These are phyloP conservation scores for Leptosphaerulina australis DNA, from an alignment of 2,329 filamentous ascomycete species.

Conservation along the genomic window DNA sequence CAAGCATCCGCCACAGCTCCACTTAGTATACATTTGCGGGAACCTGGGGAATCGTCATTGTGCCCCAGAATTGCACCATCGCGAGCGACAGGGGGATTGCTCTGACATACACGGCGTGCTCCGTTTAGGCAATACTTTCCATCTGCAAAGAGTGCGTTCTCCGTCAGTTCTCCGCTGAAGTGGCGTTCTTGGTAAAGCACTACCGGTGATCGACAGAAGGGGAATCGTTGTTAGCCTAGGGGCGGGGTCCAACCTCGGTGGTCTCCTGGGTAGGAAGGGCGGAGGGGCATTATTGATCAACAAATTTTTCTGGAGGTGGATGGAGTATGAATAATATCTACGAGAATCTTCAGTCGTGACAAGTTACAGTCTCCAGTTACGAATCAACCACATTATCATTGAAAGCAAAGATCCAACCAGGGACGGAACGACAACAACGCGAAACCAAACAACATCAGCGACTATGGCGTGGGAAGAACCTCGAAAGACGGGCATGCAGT, in stretches of 20 bases:
- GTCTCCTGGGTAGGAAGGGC: background rate
- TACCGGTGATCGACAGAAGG: background rate
- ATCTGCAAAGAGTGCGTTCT: too few relatives aligned
- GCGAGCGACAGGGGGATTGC: background rate
- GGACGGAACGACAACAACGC: too few relatives aligned
- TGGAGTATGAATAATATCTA: background rate
- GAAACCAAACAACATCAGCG: too few relatives aligned
- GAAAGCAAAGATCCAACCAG: too few relatives aligned
- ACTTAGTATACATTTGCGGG: background rate
- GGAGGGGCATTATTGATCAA: conserved; percentile 6
- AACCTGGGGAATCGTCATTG: conserved; percentile 14
- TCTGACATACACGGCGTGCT: too few relatives aligned
- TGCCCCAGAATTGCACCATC: conserved; percentile 11
- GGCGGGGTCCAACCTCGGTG: background rate
- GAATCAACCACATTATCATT: too few relatives aligned
- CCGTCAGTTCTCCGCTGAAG: conserved; percentile 4
- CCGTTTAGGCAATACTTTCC: too few relatives aligned
- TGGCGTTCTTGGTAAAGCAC: background rate
- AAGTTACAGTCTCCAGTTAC: too few relatives aligned
- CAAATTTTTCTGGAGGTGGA: conserved; percentile 2
- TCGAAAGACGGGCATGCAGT: conserved; percentile 54
- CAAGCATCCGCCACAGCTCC: conserved; percentile 1
- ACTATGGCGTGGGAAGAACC: conserved; percentile 42
- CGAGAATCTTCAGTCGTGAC: too few relatives aligned
- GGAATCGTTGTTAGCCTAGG: background rate